A percentile compares a stretch with the other conserved stretches of the same genome.
These are phyloP conservation scores for Ogataea populi-albae DNA, from an alignment of 805 yeast species.

Conservation along the genomic window DNA sequence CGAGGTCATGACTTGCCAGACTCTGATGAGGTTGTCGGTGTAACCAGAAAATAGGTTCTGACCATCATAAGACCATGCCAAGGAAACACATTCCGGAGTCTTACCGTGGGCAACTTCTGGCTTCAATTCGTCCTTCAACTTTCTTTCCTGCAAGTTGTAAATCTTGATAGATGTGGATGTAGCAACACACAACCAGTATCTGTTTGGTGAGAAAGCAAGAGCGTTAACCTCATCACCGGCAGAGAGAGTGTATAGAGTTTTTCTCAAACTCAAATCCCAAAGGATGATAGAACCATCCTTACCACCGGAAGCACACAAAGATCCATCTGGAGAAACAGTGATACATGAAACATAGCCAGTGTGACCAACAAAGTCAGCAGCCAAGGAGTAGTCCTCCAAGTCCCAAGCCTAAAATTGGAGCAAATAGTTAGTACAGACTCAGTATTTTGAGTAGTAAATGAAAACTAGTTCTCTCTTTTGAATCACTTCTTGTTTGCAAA, in stretches of 20 bases:
- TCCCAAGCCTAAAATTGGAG: slow-evolving; percentile 78
- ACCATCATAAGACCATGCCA: slow-evolving; percentile 99
- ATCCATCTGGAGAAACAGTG: slow-evolving; percentile 99
- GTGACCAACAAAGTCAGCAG: slow-evolving; percentile 98
- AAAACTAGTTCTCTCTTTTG: too few relatives aligned
- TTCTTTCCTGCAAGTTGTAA: slow-evolving; percentile 95
- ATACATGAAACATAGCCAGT: slow-evolving; percentile 96
- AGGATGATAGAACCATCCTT: slow-evolving; percentile 98
- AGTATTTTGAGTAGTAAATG: too few relatives aligned
- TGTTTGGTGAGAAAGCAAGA: slow-evolving; percentile 99
- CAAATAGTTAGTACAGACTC: neutral
- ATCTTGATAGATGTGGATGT: slow-evolving; percentile 97
- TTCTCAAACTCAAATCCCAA: slow-evolving; percentile 90
- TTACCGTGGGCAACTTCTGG: slow-evolving; percentile 96
- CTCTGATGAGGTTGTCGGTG: slow-evolving; percentile 99
- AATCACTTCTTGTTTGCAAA: neutral
- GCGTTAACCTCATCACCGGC: slow-evolving; percentile 98
- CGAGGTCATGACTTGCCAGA: slow-evolving; percentile 99
- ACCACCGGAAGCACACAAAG: slow-evolving; percentile 99
- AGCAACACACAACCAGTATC: slow-evolving; percentile 99
- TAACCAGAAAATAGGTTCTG: slow-evolving; percentile 99
- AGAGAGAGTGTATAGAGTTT: slow-evolving; percentile 84
- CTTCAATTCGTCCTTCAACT: slow-evolving; percentile 93
- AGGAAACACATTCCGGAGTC: slow-evolving; percentile 97
- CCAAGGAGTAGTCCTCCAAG: slow-evolving; percentile 65